A percentile compares a stretch with the other conserved stretches of the same genome.
Conservation (phyloP, 2,329 filamentous ascomycete species). For the Trichoderma sp. region DNA sequence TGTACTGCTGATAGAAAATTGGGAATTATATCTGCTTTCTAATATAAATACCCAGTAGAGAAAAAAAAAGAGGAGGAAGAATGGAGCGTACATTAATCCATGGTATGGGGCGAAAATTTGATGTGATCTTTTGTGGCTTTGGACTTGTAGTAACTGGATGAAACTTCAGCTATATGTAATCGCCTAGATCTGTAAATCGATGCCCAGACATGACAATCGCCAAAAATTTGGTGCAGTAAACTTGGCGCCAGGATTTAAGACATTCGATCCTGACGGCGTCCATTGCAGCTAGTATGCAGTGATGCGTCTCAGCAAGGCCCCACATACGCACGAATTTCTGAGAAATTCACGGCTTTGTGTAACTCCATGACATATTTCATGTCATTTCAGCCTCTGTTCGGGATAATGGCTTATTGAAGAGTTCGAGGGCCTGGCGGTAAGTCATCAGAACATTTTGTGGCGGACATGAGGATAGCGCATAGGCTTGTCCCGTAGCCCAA, state of each 20-base stretch:
- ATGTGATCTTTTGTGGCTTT: background rate
- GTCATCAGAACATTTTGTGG: background rate
- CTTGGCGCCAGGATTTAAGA: background rate
- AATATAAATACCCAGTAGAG: no score
- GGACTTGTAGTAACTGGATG: background rate
- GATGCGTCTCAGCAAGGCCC: background rate
- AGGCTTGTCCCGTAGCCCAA: background rate
- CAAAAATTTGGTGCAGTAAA: background rate
- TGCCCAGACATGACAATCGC: background rate
- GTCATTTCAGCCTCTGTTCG: background rate
- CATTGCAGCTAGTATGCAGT: background rate
- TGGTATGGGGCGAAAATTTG: background rate
- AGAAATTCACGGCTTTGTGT: background rate
- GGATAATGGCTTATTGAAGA: background rate
- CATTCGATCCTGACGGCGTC: background rate
- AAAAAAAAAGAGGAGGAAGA: no score
- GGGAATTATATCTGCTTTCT: background rate
- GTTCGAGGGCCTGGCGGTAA: background rate
- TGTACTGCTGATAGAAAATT: no score
- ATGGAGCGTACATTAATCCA: background rate
- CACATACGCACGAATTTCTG: background rate
- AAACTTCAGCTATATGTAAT: background rate
- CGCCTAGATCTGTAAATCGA: background rate
- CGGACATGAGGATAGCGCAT: background rate
- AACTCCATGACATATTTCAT: background rate